Evolutionary conservation across 371 early-diverging fungal genomes (phyloP), one percentile per base, ranked within the genome.

Genomic region (Dinochytrium kinnereticum): DNA sequence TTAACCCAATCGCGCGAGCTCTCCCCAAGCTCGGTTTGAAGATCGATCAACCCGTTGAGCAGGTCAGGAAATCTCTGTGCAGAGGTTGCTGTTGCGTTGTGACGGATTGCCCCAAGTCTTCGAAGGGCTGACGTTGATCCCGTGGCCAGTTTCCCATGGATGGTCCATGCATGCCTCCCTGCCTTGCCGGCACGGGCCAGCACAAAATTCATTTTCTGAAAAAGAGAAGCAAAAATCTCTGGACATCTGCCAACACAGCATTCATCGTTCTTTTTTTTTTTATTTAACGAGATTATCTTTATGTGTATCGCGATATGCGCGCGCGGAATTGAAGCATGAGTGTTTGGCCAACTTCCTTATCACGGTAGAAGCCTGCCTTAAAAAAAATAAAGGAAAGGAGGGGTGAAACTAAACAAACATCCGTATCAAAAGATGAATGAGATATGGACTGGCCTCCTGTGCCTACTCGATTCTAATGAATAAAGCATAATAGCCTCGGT

Each of bases 1-100:
- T 68, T 68, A 33, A 68, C 44, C 68, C 68, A 68, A 31, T 34
- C 50, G 51, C 39, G 15, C 2, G 68, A 68, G 26, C 51, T 68
- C 37, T 68, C 68, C 7, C 68, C 68, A 3, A 68, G 34, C 10
- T 68, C 68, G 26, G 68, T 51, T 51, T 68, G 68, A 7, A 68
- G 68, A 33, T 38, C 39, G 30, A 66, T 66, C 28, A 66, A 26
- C 49, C 28, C 19, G 37, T 66, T 49, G 37, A 61, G 36, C 10
- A 26, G 7, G 13, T 31, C 31, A 2, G 61, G 61, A 61, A 61
- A 26, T 15, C 36, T 61, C 34, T 61, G 31, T 13, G 61, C 28
- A 34, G 61, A 3, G 34, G 61, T 13, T 7, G 44, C 44, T 2
- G 66, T 40, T 30, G 64, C 19, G 3, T 19, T 7, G 3, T 33